A percentile compares a stretch with the other conserved stretches of the same genome.
Conservation (phyloP, 352 stramenopile species). For the Globisporangium viniferum region DNA sequence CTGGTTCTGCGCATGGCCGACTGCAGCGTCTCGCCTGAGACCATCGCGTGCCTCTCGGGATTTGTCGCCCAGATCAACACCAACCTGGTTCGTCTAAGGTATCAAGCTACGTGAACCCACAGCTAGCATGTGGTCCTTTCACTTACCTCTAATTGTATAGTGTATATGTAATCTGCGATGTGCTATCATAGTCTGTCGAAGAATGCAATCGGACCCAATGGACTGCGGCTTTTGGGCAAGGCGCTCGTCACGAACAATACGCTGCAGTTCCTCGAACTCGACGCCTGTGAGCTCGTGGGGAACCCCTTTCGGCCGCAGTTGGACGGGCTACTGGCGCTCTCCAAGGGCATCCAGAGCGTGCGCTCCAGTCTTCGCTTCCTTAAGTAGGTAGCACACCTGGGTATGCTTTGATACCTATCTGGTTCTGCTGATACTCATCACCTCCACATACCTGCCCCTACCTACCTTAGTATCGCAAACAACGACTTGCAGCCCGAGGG, state of each 20-base stretch:
- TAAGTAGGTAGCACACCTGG: conserved; percentile 24
- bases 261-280: conserved; percentile 55
- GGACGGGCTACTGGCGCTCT: conserved; percentile 43
- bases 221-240: conserved; percentile 36
- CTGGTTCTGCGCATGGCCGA: conserved; percentile 23
- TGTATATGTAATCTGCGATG: too few species aligned
- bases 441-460: not conserved
- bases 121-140: too few species aligned
- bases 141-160: too few species aligned
- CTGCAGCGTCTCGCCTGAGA: conserved; percentile 15
- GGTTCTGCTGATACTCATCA: not conserved
- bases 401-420: not conserved
- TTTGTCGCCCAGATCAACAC: conserved; percentile 31
- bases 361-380: conserved; percentile 48
- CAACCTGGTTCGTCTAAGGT: conserved; percentile 31
- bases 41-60: conserved; percentile 21
- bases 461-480: conserved; percentile 30
- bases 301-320: conserved; percentile 50
- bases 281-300: conserved; percentile 45
- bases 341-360: conserved; percentile 54
- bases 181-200: conserved; percentile 25
- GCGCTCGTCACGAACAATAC: conserved; percentile 65
- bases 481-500: conserved; percentile 57
- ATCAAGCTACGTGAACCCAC: not conserved
- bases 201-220: conserved; percentile 42